Evolutionary conservation across 805 yeast genomes (phyloP).

Genomic region (Kodamaea leandrae): DNA sequence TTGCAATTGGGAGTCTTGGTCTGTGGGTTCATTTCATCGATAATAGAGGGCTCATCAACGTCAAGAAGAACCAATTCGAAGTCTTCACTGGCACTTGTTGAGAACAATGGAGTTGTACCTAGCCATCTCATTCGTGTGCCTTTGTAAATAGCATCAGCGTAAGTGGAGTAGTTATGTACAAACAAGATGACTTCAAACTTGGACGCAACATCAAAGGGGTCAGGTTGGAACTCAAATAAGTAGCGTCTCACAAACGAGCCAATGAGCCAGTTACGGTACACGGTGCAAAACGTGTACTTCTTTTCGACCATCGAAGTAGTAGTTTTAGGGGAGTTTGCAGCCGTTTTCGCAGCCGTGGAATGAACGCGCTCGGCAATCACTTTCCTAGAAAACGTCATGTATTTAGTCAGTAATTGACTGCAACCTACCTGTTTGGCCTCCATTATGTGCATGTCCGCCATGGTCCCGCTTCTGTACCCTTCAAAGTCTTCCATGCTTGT

Average conservation of each 20-base stretch:
- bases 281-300: constrained; percentile 6
- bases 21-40: constrained; percentile 7
- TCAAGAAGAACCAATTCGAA: constrained; percentile 11
- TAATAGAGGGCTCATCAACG: constrained; percentile 11
- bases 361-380: background rate
- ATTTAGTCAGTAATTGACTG: constrained; percentile 1
- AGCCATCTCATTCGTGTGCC: constrained; percentile 13
- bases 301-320: background rate
- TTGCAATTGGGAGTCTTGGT: background rate
- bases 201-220: constrained; percentile 4
- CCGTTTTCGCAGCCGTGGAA: background rate
- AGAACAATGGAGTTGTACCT: constrained; percentile 8
- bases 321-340: background rate
- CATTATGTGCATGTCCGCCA: background rate
- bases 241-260: constrained; percentile 5
- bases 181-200: constrained; percentile 7
- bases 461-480: background rate
- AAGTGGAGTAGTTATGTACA: constrained; percentile 10
- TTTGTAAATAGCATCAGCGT: constrained; percentile 13
- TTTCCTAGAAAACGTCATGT: background rate
- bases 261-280: constrained; percentile 5
- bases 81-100: background rate
- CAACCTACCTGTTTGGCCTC: background rate
- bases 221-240: constrained; percentile 6
- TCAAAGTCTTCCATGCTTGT: background rate